Conservation (phyloP, 1,284 basidiomycete species). For the Phellinidium pouzarii region DNA sequence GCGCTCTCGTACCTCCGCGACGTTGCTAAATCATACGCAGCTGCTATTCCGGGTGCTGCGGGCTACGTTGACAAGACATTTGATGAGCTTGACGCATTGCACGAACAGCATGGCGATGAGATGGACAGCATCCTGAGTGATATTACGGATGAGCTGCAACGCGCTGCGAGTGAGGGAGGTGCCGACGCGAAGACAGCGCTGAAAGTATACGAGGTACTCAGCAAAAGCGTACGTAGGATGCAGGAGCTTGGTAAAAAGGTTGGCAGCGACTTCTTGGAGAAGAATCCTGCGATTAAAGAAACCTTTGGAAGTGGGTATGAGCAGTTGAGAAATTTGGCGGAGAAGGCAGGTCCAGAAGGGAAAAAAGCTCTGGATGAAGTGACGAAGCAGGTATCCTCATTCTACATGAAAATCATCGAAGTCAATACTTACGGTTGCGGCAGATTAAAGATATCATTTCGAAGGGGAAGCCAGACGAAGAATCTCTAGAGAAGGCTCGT, state of each 20-base stretch:
- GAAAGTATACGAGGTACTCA: conserved; percentile 29
- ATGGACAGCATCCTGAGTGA: conserved; percentile 34
- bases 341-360: conserved; percentile 31
- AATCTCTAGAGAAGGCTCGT: conserved; percentile 25
- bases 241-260: conserved; percentile 29
- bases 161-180: conserved; percentile 27
- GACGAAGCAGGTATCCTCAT: conserved; percentile 24
- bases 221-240: conserved; percentile 20
- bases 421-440: background rate
- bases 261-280: conserved; percentile 28
- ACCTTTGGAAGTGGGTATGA: conserved; percentile 30
- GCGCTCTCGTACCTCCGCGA: conserved; percentile 34
- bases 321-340: conserved; percentile 29
- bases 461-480: conserved; percentile 24
- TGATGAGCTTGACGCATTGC: conserved; percentile 36
- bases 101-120: conserved; percentile 37
- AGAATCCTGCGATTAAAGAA: conserved; percentile 30
- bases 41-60: conserved; percentile 36
- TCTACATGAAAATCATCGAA: background rate
- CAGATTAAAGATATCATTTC: conserved; percentile 27
- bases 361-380: conserved; percentile 31
- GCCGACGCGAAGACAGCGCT: conserved; percentile 27
- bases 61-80: conserved; percentile 38
- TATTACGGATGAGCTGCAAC: conserved; percentile 34
- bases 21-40: conserved; percentile 36